Evolutionary conservation across 306 rosid genomes (phyloP).

Genomic region (Prinsepia uniflora): DNA sequence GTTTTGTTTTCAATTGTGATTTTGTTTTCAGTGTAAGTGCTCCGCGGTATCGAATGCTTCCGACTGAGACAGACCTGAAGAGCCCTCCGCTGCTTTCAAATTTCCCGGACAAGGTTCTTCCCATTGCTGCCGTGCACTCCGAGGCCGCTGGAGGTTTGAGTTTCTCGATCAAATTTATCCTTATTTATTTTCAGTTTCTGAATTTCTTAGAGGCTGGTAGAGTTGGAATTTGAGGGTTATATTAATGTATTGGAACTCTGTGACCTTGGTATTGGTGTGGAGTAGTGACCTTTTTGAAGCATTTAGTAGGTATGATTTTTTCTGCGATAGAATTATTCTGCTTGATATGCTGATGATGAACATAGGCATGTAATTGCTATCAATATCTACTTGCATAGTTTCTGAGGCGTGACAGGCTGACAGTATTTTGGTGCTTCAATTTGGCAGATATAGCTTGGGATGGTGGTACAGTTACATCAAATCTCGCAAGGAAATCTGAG

Average conservation of each 20-base stretch:
- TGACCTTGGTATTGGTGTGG: no score
- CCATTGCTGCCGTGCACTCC: slow-evolving; percentile 51
- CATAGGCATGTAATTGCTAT: not conserved
- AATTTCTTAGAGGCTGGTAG: not conserved
- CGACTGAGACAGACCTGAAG: slow-evolving; percentile 85
- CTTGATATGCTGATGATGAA: no score
- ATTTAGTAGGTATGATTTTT: no score
- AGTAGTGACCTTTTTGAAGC: no score
- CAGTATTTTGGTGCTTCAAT: slow-evolving; percentile 12
- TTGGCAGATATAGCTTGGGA: slow-evolving; percentile 79
- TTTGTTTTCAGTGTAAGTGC: slow-evolving; percentile 53
- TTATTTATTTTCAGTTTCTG: not conserved
- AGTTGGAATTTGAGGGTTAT: not conserved
- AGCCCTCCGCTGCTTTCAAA: slow-evolving; percentile 60
- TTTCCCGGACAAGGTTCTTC: slow-evolving; percentile 63
- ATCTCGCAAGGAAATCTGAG: slow-evolving; percentile 78
- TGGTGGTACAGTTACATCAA: slow-evolving; percentile 64
- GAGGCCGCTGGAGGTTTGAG: slow-evolving; percentile 44
- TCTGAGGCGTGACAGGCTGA: slow-evolving; percentile 17
- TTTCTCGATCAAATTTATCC: not conserved
- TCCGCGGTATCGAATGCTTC: slow-evolving; percentile 91
- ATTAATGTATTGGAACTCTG: not conserved
- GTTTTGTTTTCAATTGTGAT: not conserved
- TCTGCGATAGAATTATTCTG: no score
- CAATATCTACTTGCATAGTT: not conserved